Percentiles rank a stretch among this genome's conserved stretches.
These are phyloP conservation scores for Acanthamoeba healyi DNA, from an alignment of 208 protist species.

Conservation along the genomic window DNA sequence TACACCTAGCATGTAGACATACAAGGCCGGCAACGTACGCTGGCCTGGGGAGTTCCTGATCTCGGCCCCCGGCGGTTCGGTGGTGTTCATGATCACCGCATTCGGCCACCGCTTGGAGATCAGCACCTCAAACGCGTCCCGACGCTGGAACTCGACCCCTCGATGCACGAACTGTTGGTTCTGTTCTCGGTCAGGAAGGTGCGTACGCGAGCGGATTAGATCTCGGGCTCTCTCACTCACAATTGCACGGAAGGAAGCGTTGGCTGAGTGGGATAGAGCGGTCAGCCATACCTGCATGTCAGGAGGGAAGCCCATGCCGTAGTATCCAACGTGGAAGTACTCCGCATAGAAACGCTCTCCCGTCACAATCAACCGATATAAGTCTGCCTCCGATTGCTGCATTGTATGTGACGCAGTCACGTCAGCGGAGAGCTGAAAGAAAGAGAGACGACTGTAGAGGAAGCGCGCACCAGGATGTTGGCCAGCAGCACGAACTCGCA, in stretches of 20 bases:
- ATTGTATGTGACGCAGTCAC: too few species aligned
- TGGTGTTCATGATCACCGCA: conserved; percentile 38
- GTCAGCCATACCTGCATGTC: not conserved
- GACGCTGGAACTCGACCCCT: conserved; percentile 11
- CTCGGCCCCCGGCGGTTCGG: not conserved
- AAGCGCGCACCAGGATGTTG: conserved; percentile 72
- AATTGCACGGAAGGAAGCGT: too few species aligned
- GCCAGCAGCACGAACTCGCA: conserved; percentile 79
- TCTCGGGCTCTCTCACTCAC: too few species aligned
- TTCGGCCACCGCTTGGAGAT: conserved; percentile 32
- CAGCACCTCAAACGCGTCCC: not conserved
- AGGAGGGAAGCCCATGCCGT: conserved; percentile 80
- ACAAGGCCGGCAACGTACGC: not conserved
- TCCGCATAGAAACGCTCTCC: conserved; percentile 83
- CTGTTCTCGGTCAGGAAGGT: not conserved
- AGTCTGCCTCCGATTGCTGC: conserved; percentile 71
- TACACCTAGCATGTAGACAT: not conserved
- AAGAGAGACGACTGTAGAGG: not conserved
- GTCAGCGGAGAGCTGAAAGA: not conserved
- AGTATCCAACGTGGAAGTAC: conserved; percentile 86
- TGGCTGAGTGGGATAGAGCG: too few species aligned
- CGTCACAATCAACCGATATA: conserved; percentile 80
- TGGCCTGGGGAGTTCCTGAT: conserved; percentile 27
- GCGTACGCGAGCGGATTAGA: too few species aligned
- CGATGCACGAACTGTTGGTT: conserved; percentile 56